Conservation (phyloP, 768 basidiomycete species). For the Paxillus involutus region DNA sequence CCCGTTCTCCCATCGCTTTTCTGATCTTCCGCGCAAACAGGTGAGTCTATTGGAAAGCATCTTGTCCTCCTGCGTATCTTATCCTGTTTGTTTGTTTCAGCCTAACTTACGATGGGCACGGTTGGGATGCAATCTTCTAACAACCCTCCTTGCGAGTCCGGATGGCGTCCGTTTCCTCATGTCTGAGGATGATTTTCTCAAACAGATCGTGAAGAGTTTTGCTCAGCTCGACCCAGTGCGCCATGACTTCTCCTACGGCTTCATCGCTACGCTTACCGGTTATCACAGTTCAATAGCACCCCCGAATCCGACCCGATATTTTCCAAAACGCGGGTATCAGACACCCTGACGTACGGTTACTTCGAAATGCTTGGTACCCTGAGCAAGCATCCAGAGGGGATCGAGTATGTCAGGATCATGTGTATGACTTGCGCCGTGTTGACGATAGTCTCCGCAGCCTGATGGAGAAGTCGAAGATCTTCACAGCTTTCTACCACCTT, state of each 20-base stretch:
- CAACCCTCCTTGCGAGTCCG: conserved; percentile 76
- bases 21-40: conserved; percentile 71
- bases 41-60: conserved; percentile 32
- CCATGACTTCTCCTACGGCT: background rate
- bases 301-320: conserved; percentile 80
- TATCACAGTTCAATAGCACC: conserved; percentile 62
- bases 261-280: background rate
- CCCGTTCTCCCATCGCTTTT: conserved; percentile 86
- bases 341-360: conserved; percentile 88
- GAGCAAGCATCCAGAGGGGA: conserved; percentile 85
- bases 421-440: background rate
- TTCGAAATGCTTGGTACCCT: conserved; percentile 94
- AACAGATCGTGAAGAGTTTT: conserved; percentile 83
- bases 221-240: conserved; percentile 90
- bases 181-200: conserved; percentile 81
- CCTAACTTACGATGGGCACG: conserved; percentile 81
- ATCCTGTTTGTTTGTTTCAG: conserved; percentile 36
- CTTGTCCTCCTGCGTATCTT: conserved; percentile 2
- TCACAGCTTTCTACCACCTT: conserved; percentile 94
- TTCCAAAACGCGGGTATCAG: conserved; percentile 77
- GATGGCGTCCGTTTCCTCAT: conserved; percentile 84
- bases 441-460: conserved; percentile 46
- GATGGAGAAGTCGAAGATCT: conserved; percentile 88
- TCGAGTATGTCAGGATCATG: conserved; percentile 59
- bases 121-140: conserved; percentile 79